These are phyloP conservation scores for Zoysia japonica DNA, from an alignment of 176 grass and related monocot genomes.

Conservation along the genomic window DNA sequence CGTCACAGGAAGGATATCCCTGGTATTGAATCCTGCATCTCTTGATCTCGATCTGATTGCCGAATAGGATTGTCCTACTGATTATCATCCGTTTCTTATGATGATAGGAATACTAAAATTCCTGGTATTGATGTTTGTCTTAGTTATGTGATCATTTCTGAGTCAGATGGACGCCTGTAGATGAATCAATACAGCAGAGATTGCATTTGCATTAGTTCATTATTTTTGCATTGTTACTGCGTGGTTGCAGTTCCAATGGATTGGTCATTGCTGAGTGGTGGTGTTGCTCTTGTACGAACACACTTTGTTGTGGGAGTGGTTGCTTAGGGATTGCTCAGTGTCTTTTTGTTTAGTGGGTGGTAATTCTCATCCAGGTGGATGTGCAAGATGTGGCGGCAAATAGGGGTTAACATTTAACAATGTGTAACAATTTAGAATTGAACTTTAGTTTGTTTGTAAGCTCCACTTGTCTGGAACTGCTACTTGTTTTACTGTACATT, in stretches of 20 bases:
- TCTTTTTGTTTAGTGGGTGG: background rate
- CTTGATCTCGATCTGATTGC: background rate
- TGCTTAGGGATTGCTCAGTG: background rate
- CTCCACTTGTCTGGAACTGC: background rate
- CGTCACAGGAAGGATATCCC: slow-evolving; percentile 25
- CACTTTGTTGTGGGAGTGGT: background rate
- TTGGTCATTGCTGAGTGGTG: background rate
- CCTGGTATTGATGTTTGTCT: background rate
- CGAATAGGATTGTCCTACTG: background rate
- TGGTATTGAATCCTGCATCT: slow-evolving; percentile 24
- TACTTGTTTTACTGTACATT: background rate
- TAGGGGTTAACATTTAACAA: background rate
- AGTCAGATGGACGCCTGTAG: background rate
- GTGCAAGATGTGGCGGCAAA: background rate
- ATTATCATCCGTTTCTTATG: background rate
- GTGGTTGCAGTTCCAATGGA: background rate
- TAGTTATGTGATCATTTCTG: background rate
- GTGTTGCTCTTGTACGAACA: background rate
- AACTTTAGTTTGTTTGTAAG: background rate
- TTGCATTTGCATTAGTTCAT: background rate
- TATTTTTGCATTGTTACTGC: background rate
- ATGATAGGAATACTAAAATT: background rate
- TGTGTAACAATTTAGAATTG: background rate
- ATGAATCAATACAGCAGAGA: background rate
- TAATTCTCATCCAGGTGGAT: background rate